phyloP scores from a whole-genome alignment of 2,329 filamentous ascomycete genomes.

The Ambrosiella xylebori region DNA sequence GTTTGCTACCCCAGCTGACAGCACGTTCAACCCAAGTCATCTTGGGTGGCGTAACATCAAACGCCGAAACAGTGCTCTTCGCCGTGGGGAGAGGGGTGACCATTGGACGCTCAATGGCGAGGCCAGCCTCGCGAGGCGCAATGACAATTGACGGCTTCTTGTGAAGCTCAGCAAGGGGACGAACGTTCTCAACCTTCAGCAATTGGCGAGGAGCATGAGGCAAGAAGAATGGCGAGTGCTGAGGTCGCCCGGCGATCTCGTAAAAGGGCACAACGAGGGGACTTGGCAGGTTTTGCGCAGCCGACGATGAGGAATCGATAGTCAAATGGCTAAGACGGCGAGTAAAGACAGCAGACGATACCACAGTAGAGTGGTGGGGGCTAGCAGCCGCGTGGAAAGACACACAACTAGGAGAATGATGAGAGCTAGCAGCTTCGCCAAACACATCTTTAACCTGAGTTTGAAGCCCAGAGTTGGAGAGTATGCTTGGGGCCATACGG shows the following conservation, averaged over 20 bases:
- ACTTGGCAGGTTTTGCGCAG: too few relatives aligned
- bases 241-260: too few relatives aligned
- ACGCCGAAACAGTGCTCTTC: slow-evolving; percentile 2
- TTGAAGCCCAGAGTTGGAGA: neutral
- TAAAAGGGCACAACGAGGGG: too few relatives aligned
- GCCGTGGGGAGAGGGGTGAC: slow-evolving; percentile 6
- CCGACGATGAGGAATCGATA: too few relatives aligned
- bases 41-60: slow-evolving; percentile 9
- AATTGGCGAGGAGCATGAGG: too few relatives aligned
- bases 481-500: neutral
- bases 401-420: too few relatives aligned
- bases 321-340: too few relatives aligned
- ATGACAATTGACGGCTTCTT: slow-evolving; percentile 6
- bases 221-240: too few relatives aligned
- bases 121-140: neutral
- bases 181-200: too few relatives aligned
- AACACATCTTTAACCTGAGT: neutral
- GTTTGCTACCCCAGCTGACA: slow-evolving; percentile 4
- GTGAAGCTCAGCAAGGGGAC: neutral
- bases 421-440: neutral
- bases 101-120: neutral
- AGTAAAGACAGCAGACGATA: too few relatives aligned
- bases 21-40: slow-evolving; percentile 6
- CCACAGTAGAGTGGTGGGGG: too few relatives aligned
- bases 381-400: too few relatives aligned